phyloP scores from a whole-genome alignment of 345 rosid species.

The Syzygium aromaticum region DNA sequence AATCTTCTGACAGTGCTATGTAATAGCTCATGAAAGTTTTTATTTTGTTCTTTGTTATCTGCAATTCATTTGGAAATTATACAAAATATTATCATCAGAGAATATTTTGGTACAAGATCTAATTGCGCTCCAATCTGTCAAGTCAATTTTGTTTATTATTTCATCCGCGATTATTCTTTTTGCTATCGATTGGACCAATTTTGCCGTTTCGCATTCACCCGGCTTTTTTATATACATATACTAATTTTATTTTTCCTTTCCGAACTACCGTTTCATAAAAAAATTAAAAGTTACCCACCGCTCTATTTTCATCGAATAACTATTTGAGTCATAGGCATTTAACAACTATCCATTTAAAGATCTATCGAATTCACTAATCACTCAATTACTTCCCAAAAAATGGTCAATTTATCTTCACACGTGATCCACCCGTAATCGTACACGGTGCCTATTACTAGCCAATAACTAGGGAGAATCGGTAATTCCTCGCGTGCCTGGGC shows the following conservation, averaged over 20 bases:
- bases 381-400: no score
- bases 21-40: no score
- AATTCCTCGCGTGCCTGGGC: accelerated
- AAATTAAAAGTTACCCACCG: neutral
- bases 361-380: neutral
- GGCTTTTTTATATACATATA: no score
- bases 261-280: neutral
- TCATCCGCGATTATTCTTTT: neutral
- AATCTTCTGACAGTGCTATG: no score
- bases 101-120: no score
- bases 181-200: neutral
- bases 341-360: neutral
- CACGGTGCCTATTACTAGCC: neutral
- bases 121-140: neutral
- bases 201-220: neutral
- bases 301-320: neutral
- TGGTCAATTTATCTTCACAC: accelerated
- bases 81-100: no score
- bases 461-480: no score
- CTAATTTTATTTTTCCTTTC: neutral
- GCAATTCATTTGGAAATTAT: no score
- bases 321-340: no score
- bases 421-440: accelerated
- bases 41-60: no score
- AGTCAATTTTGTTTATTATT: neutral